phyloP scores from a whole-genome alignment of 1,284 basidiomycete genomes.

The Fomes fomentarius region DNA sequence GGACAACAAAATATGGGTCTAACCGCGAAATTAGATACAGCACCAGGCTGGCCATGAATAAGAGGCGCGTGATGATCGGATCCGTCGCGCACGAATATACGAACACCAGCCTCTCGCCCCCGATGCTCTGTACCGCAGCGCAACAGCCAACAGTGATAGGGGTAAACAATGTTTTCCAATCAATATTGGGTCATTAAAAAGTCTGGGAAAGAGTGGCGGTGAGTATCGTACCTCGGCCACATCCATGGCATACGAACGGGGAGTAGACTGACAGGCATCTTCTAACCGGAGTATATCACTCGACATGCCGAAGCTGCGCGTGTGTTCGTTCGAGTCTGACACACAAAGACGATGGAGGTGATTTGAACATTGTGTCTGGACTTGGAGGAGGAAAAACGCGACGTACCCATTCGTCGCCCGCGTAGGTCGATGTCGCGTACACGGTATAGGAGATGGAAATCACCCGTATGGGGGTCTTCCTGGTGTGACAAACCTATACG shows the following conservation, averaged over 20 bases:
- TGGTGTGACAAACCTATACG: background rate
- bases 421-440: constrained; percentile 9
- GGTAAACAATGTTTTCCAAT: too few species aligned
- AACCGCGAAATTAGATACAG: constrained; percentile 9
- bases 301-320: constrained; percentile 9
- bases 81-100: constrained; percentile 7
- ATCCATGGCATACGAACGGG: background rate
- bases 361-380: too few species aligned
- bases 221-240: constrained; percentile 9
- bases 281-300: background rate
- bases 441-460: background rate
- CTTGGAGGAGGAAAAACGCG: too few species aligned
- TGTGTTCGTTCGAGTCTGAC: constrained; percentile 8
- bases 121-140: background rate
- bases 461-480: background rate
- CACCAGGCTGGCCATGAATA: constrained; percentile 7
- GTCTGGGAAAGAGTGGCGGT: background rate
- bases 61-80: constrained; percentile 6
- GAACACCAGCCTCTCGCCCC: background rate
- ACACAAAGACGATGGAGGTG: too few species aligned
- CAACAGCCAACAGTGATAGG: too few species aligned
- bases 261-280: background rate
- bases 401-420: constrained; percentile 3
- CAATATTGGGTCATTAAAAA: constrained; percentile 1
- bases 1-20: constrained; percentile 3